Percentiles rank a stretch among this genome's conserved stretches.
Conservation (phyloP, 371 early-diverging fungal species). For the Chytridiales sp. region DNA sequence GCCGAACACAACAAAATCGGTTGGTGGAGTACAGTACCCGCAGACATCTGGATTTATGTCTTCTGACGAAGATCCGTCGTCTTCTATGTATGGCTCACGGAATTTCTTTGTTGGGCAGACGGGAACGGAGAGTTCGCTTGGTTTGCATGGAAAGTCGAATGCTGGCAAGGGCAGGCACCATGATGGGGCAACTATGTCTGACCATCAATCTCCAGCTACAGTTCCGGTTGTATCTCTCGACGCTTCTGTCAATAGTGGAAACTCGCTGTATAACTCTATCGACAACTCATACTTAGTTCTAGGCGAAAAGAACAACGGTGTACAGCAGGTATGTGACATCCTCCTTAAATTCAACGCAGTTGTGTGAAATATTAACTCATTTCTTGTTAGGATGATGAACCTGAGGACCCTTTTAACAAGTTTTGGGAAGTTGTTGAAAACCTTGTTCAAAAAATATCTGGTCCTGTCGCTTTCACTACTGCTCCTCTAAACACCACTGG, state of each 20-base stretch:
- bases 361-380: neutral
- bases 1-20: too few relatives aligned
- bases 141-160: conserved; percentile 1
- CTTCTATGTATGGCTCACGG: conserved; percentile 31
- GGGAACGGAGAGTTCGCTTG: conserved; percentile 11
- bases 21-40: too few relatives aligned
- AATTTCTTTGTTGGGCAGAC: conserved; percentile 46
- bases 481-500: conserved; percentile 58
- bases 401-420: conserved; percentile 76
- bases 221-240: conserved; percentile 38
- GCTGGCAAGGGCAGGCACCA: conserved; percentile 2
- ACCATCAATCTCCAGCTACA: conserved; percentile 28
- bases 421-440: conserved; percentile 79
- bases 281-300: conserved; percentile 38
- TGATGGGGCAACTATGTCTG: neutral
- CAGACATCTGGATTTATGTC: neutral
- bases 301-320: conserved; percentile 21
- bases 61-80: neutral
- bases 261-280: conserved; percentile 24
- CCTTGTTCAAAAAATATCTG: conserved; percentile 67
- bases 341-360: too few relatives aligned
- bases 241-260: neutral
- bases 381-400: conserved; percentile 14
- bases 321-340: neutral
- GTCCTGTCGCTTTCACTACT: conserved; percentile 73